A percentile compares a stretch with the other conserved stretches of the same genome.
Conservation (phyloP, 441 rosid species). For the Eruca vesicaria region DNA sequence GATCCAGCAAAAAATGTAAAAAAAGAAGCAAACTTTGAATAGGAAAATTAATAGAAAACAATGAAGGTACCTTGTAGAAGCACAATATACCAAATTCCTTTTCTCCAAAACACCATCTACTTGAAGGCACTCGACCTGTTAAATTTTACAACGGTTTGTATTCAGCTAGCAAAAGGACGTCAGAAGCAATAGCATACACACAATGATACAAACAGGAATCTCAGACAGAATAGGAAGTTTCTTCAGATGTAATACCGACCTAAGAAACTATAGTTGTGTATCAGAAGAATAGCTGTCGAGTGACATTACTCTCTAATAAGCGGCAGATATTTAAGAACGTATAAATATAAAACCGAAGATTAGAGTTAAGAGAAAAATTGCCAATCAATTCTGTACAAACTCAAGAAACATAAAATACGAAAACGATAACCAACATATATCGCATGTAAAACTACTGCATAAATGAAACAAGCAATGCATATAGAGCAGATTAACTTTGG, state of each 20-base stretch:
- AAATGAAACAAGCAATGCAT: neutral
- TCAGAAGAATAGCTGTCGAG: neutral
- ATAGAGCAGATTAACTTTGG: slow-evolving; percentile 1
- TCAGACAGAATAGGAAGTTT: neutral
- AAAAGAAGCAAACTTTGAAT: slow-evolving; percentile 17
- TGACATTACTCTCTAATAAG: neutral
- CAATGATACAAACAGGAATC: neutral
- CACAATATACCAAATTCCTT: slow-evolving; percentile 96
- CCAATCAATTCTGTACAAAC: neutral
- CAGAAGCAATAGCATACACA: slow-evolving; percentile 26
- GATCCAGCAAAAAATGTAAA: neutral
- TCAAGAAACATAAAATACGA: neutral
- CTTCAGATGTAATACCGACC: neutral
- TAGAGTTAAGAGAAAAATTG: neutral
- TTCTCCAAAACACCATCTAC: slow-evolving; percentile 94
- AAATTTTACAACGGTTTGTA: slow-evolving; percentile 1
- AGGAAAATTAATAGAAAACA: slow-evolving; percentile 15
- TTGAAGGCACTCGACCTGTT: slow-evolving; percentile 94
- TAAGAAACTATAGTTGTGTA: neutral
- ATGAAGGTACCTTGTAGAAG: slow-evolving; percentile 84
- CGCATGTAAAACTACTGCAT: neutral
- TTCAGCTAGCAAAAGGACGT: slow-evolving; percentile 2
- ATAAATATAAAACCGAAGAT: slow-evolving; percentile 1
- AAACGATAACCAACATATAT: slow-evolving; percentile 6
- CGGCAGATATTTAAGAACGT: neutral